Evolutionary conservation across 805 yeast species (phyloP), one percentile per base, ranked within the genome.

Genomic region (Myxozyma mucilagina): DNA sequence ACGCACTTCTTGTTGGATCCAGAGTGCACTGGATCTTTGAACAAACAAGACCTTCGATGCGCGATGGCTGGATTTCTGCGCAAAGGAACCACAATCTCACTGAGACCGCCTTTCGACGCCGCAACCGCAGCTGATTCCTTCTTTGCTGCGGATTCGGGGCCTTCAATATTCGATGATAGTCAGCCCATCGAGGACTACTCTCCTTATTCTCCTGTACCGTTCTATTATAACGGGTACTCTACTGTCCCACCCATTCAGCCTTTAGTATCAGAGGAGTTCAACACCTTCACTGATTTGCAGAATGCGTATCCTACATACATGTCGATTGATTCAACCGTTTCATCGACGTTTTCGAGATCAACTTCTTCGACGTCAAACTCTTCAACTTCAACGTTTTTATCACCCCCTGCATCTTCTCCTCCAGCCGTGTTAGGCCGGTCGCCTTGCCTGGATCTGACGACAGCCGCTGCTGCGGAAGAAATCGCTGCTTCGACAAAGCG

Each of bases 401-500:
- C 49, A 16, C 24, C 11, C 7, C 14, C n/a, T 41, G 20, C 36
- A 20, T 38, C 32, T 1, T 24, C n/a, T 4, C 41, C 16, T 18
- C 58, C 58, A 18, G 34, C 16, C 29, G 20, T n/a, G 3, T 18
- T 20, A 9, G 29, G 13, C 29, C 41, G 38, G 5, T 53, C 64
- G 10, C 60, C 66, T 36, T 61, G 65, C 47, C 56, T 63, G 34
- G 49, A 56, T 32, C 29, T 54, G 0, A 58, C 60, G 34, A 63
- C 67, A 6, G 67, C 67, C 1, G 60, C 57, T 3, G 67, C 62
- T 8, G 67, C 66, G 13, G 56, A 51, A 11, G 62, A 63, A 29
- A 63, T 63, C 34, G 67, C 67, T 6, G 36, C 41, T 7, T 61
- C 65, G n/a, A 47, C 67, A 9, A 63, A 61, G 54, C 61, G 66